These are phyloP conservation scores for Filosporella fistucella DNA, from an alignment of 495 filamentous ascomycete genomes.

Conservation along the genomic window DNA sequence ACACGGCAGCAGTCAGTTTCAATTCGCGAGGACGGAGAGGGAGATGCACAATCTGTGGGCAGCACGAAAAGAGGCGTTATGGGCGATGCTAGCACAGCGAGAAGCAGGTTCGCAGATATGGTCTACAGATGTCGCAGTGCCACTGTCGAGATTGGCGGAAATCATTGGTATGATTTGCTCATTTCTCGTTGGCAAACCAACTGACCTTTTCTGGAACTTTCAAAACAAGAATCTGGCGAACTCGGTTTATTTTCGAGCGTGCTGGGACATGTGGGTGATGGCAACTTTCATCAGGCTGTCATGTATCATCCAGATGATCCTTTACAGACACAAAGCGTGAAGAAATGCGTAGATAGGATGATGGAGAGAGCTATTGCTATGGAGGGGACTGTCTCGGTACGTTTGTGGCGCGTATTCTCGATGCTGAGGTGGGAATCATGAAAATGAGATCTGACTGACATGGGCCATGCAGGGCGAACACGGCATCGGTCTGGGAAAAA, in stretches of 20 bases:
- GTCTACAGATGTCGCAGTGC: conserved; percentile 85
- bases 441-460: background rate
- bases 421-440: background rate
- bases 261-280: conserved; percentile 75
- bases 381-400: conserved; percentile 83
- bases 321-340: conserved; percentile 62
- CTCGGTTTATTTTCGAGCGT: conserved; percentile 79
- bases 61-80: conserved; percentile 68
- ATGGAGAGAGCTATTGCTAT: conserved; percentile 80
- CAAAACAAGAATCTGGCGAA: conserved; percentile 78
- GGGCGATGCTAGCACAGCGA: conserved; percentile 65
- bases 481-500: conserved; percentile 82
- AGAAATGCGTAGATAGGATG: conserved; percentile 79
- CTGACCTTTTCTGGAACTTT: conserved; percentile 47
- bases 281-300: conserved; percentile 88
- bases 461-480: conserved; percentile 66
- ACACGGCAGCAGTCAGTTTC: conserved; percentile 60
- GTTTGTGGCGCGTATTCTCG: background rate
- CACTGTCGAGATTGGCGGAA: conserved; percentile 77
- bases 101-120: conserved; percentile 54
- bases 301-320: conserved; percentile 72
- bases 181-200: background rate
- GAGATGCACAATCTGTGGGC: conserved; percentile 70
- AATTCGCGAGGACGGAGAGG: conserved; percentile 61
- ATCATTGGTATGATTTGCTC: conserved; percentile 52